These are phyloP conservation scores for Nemania abortiva DNA, from an alignment of 2,329 filamentous ascomycete species.

Conservation along the genomic window DNA sequence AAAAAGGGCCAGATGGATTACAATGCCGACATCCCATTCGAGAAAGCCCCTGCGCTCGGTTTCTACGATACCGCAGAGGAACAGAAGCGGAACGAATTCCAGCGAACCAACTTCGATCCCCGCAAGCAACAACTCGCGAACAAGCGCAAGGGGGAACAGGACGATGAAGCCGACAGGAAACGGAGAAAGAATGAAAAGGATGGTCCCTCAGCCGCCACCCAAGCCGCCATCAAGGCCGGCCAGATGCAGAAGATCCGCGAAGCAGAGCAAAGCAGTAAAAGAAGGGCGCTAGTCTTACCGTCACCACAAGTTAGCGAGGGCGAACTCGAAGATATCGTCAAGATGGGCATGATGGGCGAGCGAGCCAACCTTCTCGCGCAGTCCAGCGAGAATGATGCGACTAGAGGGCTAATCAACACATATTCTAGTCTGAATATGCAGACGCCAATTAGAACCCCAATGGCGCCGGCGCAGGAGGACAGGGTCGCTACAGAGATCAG, in stretches of 20 bases:
- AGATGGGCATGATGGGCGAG: constrained; percentile 96
- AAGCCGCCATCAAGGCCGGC: constrained; percentile 91
- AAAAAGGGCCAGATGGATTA: constrained; percentile 99
- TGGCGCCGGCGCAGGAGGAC: constrained; percentile 92
- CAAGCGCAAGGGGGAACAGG: constrained; percentile 92
- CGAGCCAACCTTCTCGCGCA: constrained; percentile 81
- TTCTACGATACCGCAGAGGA: constrained; percentile 96
- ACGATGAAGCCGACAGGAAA: constrained; percentile 85
- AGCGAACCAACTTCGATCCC: constrained; percentile 89
- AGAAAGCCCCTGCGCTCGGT: constrained; percentile 87
- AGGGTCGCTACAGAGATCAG: constrained; percentile 96
- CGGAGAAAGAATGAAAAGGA: constrained; percentile 90
- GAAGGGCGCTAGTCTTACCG: constrained; percentile 83
- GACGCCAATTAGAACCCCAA: constrained; percentile 91
- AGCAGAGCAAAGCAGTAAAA: constrained; percentile 96
- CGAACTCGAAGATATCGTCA: constrained; percentile 97
- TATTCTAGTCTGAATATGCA: constrained; percentile 84
- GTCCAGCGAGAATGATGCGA: constrained; percentile 85
- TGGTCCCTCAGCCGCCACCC: constrained; percentile 79
- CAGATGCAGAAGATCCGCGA: constrained; percentile 95
- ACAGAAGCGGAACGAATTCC: constrained; percentile 80
- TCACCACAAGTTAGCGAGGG: constrained; percentile 91
- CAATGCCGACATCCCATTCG: constrained; percentile 98
- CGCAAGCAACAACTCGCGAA: constrained; percentile 89
- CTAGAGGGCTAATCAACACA: constrained; percentile 85